These are phyloP conservation scores for Ceratocystis huliohia DNA, from an alignment of 2,329 filamentous ascomycete species.

Conservation along the genomic window DNA sequence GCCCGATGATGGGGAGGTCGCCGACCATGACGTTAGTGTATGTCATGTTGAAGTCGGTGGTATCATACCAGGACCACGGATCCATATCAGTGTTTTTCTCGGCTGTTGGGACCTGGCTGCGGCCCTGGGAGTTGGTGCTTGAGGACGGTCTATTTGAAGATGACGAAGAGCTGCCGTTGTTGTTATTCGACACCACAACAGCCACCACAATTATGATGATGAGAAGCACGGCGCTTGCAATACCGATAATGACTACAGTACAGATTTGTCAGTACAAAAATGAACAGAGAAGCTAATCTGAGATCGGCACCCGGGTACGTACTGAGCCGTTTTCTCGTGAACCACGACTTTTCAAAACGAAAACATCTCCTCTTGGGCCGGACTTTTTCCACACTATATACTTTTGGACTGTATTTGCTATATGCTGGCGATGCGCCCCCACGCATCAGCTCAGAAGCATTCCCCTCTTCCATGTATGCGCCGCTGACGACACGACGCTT, in stretches of 20 bases:
- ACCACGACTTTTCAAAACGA: slow-evolving; percentile 40
- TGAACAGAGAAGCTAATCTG: not conserved
- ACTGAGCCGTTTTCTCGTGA: slow-evolving; percentile 26
- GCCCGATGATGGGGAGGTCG: slow-evolving; percentile 78
- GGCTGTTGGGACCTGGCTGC: slow-evolving; percentile 46
- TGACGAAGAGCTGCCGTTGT: slow-evolving; percentile 29
- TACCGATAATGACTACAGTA: slow-evolving; percentile 47
- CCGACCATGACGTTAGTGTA: slow-evolving; percentile 80
- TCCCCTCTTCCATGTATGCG: slow-evolving; percentile 55
- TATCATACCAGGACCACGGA: slow-evolving; percentile 85
- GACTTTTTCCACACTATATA: slow-evolving; percentile 32
- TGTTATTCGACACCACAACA: slow-evolving; percentile 53
- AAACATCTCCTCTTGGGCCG: slow-evolving; percentile 37
- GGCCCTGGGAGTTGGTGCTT: slow-evolving; percentile 31
- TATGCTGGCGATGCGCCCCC: slow-evolving; percentile 37
- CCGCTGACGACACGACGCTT: slow-evolving; percentile 57
- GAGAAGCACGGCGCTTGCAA: slow-evolving; percentile 41
- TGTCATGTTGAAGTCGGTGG: slow-evolving; percentile 81
- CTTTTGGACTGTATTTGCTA: slow-evolving; percentile 38
- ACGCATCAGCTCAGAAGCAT: slow-evolving; percentile 30
- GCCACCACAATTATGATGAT: slow-evolving; percentile 57
- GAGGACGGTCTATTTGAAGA: slow-evolving; percentile 4
- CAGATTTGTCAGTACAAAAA: slow-evolving; percentile 15
- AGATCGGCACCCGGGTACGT: slow-evolving; percentile 30
- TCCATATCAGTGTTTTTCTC: slow-evolving; percentile 70